A percentile compares a stretch with the other conserved stretches of the same genome.
These are phyloP conservation scores for Thalassiosira livingstoniorum DNA, from an alignment of 352 stramenopile genomes.

Conservation along the genomic window DNA sequence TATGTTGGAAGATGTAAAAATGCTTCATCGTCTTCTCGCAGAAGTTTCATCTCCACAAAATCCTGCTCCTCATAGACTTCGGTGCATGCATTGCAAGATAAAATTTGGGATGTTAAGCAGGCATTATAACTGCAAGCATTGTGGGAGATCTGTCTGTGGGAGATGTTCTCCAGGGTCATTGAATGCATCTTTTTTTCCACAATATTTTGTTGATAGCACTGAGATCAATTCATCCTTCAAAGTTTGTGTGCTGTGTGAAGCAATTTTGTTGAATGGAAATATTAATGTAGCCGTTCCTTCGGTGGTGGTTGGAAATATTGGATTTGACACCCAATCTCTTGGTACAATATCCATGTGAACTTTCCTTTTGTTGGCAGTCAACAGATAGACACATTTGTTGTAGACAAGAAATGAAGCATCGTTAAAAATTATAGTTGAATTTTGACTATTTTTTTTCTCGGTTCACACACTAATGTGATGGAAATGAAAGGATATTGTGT, in stretches of 20 bases:
- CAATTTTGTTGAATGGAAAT: constrained; percentile 41
- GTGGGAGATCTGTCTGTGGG: constrained; percentile 76
- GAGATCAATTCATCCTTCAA: constrained; percentile 30
- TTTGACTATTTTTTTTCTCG: no score
- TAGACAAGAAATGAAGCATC: no score
- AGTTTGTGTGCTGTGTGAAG: constrained; percentile 62
- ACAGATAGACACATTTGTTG: no score
- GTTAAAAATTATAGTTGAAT: no score
- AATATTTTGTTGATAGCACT: constrained; percentile 19
- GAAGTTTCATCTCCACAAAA: constrained; percentile 72
- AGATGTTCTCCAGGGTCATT: constrained; percentile 60
- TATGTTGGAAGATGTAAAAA: constrained; percentile 79
- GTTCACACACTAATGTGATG: no score
- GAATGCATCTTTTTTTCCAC: constrained; percentile 33
- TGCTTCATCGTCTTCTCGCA: constrained; percentile 68
- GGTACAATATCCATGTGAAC: constrained; percentile 67
- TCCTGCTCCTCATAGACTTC: constrained; percentile 61
- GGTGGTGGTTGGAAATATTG: constrained; percentile 21
- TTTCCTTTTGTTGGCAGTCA: no score
- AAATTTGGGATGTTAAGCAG: constrained; percentile 65
- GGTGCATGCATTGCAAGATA: constrained; percentile 85
- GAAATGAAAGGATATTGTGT: no score
- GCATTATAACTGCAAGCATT: constrained; percentile 79
- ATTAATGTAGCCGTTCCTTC: constrained; percentile 24
- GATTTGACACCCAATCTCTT: constrained; percentile 40